phyloP scores from a whole-genome alignment of 2,329 filamentous ascomycete species.

The Amauroascus niger region DNA sequence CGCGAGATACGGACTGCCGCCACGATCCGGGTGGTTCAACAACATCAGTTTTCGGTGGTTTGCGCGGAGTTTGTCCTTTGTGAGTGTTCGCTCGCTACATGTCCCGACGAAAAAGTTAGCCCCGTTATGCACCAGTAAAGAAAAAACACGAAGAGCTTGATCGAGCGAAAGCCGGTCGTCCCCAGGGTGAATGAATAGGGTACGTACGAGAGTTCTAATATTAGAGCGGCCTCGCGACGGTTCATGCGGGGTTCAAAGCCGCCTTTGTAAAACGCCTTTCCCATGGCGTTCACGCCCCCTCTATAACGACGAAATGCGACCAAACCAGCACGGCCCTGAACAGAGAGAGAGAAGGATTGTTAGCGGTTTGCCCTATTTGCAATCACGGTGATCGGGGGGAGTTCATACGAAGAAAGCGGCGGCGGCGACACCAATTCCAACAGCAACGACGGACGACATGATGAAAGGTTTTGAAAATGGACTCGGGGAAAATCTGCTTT shows the following conservation, averaged over 20 bases:
- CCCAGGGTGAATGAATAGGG: too few relatives aligned
- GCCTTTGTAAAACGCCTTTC: conserved; percentile 93
- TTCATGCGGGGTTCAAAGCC: conserved; percentile 97
- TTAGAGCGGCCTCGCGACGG: conserved; percentile 78
- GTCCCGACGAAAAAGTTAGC: not conserved
- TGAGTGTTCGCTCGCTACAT: conserved; percentile 69
- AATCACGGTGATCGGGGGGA: not conserved
- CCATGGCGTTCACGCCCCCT: conserved; percentile 59
- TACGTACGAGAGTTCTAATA: conserved; percentile 76
- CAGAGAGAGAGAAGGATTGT: not conserved
- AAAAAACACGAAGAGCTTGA: too few relatives aligned
- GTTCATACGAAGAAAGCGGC: conserved; percentile 69
- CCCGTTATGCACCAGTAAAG: too few relatives aligned
- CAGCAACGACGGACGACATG: conserved; percentile 37
- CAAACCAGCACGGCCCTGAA: conserved; percentile 78
- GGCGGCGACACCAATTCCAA: conserved; percentile 40
- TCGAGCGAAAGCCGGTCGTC: too few relatives aligned
- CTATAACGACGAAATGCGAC: conserved; percentile 78
- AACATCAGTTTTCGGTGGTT: conserved; percentile 94
- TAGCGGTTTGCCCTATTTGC: not conserved
- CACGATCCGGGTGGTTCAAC: conserved; percentile 93
- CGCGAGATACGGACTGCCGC: conserved; percentile 89
- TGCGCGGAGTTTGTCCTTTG: conserved; percentile 90
- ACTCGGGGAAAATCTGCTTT: not conserved
- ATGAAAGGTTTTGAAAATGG: not conserved